These are phyloP conservation scores for Castanospermum australe DNA, from an alignment of 306 rosid genomes.

Conservation along the genomic window DNA sequence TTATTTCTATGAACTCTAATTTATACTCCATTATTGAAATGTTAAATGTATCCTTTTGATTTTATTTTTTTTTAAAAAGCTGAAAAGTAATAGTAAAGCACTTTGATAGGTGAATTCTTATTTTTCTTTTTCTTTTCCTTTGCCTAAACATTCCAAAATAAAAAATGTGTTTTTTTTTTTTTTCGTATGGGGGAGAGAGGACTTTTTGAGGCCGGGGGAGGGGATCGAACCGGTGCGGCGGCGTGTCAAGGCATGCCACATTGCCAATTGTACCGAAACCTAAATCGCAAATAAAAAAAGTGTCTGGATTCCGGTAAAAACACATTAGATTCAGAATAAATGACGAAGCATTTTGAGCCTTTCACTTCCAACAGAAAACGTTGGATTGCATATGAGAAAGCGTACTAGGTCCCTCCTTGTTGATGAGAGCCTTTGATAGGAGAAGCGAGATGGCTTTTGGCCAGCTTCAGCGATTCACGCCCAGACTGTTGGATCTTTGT, in stretches of 20 bases:
- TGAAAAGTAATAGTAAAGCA: neutral
- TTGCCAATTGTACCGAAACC: no score
- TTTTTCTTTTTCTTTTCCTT: constrained; percentile 72
- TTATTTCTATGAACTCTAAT: no score
- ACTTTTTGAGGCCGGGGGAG: no score
- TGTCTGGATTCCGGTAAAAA: neutral
- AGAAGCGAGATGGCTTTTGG: constrained; percentile 64
- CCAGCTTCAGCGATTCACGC: constrained; percentile 51
- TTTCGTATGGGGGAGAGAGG: no score
- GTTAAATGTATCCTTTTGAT: no score
- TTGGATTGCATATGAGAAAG: constrained; percentile 37
- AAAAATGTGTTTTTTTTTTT: no score
- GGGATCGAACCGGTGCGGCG: no score
- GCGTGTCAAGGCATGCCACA: no score
- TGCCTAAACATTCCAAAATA: constrained; percentile 46
- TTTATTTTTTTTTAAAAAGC: no score
- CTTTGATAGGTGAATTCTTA: constrained; percentile 57
- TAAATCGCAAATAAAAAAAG: no score
- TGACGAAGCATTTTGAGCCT: constrained; percentile 33
- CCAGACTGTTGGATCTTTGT: constrained; percentile 23
- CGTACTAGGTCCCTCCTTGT: constrained; percentile 4
- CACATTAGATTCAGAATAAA: neutral
- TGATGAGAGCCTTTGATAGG: constrained; percentile 47
- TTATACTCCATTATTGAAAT: no score
- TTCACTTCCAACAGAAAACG: constrained; percentile 65